Evolutionary conservation across 768 basidiomycete species (phyloP), one percentile per base, ranked within the genome.

Genomic region (Lanmaoa rubissima): DNA sequence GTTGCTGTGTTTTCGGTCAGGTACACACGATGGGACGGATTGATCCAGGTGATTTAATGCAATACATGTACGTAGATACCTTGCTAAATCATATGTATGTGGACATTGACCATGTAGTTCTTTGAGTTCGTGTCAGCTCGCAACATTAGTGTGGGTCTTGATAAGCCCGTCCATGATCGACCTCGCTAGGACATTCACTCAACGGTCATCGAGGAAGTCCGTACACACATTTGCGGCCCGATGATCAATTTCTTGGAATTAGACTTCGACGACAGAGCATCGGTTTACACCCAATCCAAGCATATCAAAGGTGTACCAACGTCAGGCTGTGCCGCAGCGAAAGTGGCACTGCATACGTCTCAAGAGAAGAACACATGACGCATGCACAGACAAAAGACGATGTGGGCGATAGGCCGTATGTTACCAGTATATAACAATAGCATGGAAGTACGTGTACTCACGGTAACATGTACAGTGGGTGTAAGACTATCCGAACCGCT

Each of bases 401-500:
- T 5, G 21, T 17, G 34, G 21, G 10, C n/a, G 16, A 46, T 21
- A 21, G 24, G 14, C 19, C 28, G 28, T 31, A 7, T 46, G 16
- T 52, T 5, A 44, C 41, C n/a, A 12, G 34, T 38, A 36, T 41
- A 47, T 16, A 26, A 48, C 38, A 14, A 43, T 35, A 45, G 35
- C 51, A 49, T 60, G 36, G 7, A 28, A 24, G 21, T 1, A 53
- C 17, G 14, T 48, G 50, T 61, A 61, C 67, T 66, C 48, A 63
- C 61, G 36, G 35, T 50, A 32, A 49, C 13, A 63, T 58, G 51
- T 53, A 44, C 38, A n/a, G 34, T 24, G 16, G 8, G 10, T 54
- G 45, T 55, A 49, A 40, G 21, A 41, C 80, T 71, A 92, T 32
- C 92, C 93, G 63, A 90, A 96, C 54, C 90, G 77, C 67, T 89